Evolutionary conservation across 768 basidiomycete genomes (phyloP).

Genomic region (Rubroboletus satanas): DNA sequence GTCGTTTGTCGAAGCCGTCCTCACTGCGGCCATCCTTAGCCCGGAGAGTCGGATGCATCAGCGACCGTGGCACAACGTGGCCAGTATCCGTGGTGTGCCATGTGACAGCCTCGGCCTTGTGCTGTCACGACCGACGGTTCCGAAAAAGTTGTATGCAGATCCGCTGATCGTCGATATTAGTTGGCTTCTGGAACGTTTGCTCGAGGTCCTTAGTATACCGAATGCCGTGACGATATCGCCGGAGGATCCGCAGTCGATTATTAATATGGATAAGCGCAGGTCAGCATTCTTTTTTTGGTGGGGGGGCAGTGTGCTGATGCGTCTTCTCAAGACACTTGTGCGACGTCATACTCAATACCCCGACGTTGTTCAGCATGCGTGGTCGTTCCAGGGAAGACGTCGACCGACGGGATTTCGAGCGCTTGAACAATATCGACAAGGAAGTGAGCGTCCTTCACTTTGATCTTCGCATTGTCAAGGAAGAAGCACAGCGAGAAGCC

Average conservation of each 20-base stretch:
- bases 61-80: slow-evolving; percentile 76
- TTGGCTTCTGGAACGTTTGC: slow-evolving; percentile 77
- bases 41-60: slow-evolving; percentile 75
- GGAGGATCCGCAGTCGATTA: slow-evolving; percentile 54
- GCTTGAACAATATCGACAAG: slow-evolving; percentile 71
- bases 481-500: slow-evolving; percentile 70
- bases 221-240: slow-evolving; percentile 57
- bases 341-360: slow-evolving; percentile 56
- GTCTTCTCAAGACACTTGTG: slow-evolving; percentile 53
- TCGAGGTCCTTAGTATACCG: slow-evolving; percentile 73
- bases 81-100: slow-evolving; percentile 52
- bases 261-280: slow-evolving; percentile 85
- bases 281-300: slow-evolving; percentile 29
- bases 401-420: slow-evolving; percentile 67
- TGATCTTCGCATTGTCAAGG: slow-evolving; percentile 68
- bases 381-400: slow-evolving; percentile 50
- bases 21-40: slow-evolving; percentile 73
- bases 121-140: slow-evolving; percentile 47
- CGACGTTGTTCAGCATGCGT: slow-evolving; percentile 41
- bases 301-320: slow-evolving; percentile 9
- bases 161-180: slow-evolving; percentile 71
- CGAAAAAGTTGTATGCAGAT: slow-evolving; percentile 43
- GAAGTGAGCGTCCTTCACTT: slow-evolving; percentile 60
- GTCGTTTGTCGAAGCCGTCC: slow-evolving; percentile 76
- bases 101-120: slow-evolving; percentile 61